Evolutionary conservation across 2,329 filamentous ascomycete genomes (phyloP).

Genomic region (Diaporthe helianthi): DNA sequence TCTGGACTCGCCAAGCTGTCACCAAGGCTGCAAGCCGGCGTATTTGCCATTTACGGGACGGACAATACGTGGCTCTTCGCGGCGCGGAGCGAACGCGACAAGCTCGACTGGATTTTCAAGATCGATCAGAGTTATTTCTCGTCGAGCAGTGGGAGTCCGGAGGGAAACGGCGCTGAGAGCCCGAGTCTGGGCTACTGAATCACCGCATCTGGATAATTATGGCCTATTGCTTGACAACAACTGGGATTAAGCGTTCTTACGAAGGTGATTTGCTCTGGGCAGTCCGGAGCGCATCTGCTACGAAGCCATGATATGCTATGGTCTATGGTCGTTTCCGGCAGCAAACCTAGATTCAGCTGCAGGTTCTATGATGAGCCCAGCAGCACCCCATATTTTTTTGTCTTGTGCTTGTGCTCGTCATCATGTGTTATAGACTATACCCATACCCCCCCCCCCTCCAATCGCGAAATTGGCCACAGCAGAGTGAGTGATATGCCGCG

Average conservation of each 20-base stretch:
- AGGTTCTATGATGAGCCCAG: not conserved
- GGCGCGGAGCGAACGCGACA: slow-evolving; percentile 85
- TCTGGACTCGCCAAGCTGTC: slow-evolving; percentile 60
- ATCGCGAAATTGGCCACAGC: slow-evolving; percentile 26
- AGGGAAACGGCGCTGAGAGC: slow-evolving; percentile 48
- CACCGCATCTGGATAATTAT: not conserved
- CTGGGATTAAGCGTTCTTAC: not conserved
- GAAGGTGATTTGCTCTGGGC: not conserved
- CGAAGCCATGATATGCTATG: slow-evolving; percentile 19
- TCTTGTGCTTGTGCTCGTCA: slow-evolving; percentile 10
- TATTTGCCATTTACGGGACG: slow-evolving; percentile 93
- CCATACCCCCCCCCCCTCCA: slow-evolving; percentile 26
- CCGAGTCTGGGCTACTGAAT: slow-evolving; percentile 37
- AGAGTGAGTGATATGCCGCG: slow-evolving; percentile 22
- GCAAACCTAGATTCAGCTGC: slow-evolving; percentile 3
- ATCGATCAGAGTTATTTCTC: slow-evolving; percentile 81
- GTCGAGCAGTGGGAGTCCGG: slow-evolving; percentile 47
- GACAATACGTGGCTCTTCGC: slow-evolving; percentile 97
- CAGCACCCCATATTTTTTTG: slow-evolving; percentile 20
- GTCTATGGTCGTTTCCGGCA: slow-evolving; percentile 4
- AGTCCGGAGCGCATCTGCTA: not conserved
- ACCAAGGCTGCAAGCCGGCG: slow-evolving; percentile 69
- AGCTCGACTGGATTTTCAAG: slow-evolving; percentile 95
- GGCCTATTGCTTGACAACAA: not conserved
- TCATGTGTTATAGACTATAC: slow-evolving; percentile 35